Conservation (phyloP, 805 yeast species). For the Kodamaea laetipori region DNA sequence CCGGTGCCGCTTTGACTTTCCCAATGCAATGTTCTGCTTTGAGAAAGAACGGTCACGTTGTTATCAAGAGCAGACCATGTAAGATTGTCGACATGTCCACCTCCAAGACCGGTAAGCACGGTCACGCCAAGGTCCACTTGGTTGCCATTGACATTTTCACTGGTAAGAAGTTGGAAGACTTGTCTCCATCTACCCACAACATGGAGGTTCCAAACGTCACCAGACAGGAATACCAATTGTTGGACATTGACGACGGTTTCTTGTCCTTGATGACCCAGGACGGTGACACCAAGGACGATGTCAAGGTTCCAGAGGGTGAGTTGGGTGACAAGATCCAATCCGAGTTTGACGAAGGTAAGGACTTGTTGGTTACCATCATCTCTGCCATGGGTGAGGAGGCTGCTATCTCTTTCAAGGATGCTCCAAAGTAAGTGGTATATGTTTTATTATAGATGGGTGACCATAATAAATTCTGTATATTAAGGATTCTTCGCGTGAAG, state of each 20-base stretch:
- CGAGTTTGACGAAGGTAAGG: conserved; percentile 98
- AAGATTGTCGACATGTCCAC: conserved; percentile 99
- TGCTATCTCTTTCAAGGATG: conserved; percentile 97
- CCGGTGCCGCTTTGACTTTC: conserved; percentile 98
- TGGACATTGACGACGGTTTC: conserved; percentile 98
- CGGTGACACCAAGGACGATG: conserved; percentile 99
- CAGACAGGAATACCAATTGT: conserved; percentile 95
- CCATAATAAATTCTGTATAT: conserved; percentile 14
- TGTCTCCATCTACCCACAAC: conserved; percentile 99
- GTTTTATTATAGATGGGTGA: conserved; percentile 13
- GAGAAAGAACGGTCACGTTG: conserved; percentile 99
- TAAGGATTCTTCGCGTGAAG: not conserved
- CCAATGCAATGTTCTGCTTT: conserved; percentile 99
- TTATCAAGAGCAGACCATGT: conserved; percentile 98
- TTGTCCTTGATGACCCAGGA: conserved; percentile 94
- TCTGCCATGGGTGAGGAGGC: conserved; percentile 99
- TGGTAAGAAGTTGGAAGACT: conserved; percentile 98
- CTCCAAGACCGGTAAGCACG: conserved; percentile 99
- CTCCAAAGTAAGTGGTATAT: conserved; percentile 63
- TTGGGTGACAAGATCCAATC: conserved; percentile 90
- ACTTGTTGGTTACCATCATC: conserved; percentile 93
- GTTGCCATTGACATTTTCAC: conserved; percentile 99
- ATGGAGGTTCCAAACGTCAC: conserved; percentile 98
- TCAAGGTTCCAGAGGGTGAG: conserved; percentile 97
- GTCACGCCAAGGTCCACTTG: conserved; percentile 99